Percentiles rank a stretch among this genome's conserved stretches.
These are phyloP conservation scores for Leccinum imitatum DNA, from an alignment of 768 basidiomycete genomes.

Conservation along the genomic window DNA sequence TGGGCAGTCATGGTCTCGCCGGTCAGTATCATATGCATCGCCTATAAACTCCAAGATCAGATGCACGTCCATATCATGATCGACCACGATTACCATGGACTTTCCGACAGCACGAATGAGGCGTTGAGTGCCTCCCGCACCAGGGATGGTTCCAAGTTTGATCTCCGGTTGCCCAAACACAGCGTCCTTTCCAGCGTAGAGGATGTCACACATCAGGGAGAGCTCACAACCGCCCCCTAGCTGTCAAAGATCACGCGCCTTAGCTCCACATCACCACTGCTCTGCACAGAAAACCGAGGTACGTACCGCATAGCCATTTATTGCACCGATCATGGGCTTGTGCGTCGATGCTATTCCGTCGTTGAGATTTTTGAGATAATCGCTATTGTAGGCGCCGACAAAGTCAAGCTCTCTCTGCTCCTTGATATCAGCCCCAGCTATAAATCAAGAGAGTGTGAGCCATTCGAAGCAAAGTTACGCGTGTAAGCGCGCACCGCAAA, in stretches of 20 bases:
- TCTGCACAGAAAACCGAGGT: too few relatives aligned
- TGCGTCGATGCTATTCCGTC: conserved; percentile 50
- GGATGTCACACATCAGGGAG: conserved; percentile 93
- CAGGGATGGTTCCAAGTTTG: conserved; percentile 91
- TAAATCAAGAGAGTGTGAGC: background rate
- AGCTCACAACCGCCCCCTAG: conserved; percentile 97
- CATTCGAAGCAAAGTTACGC: background rate
- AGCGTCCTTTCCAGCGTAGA: conserved; percentile 84
- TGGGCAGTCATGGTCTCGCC: conserved; percentile 45
- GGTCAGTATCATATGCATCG: conserved; percentile 58
- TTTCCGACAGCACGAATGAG: conserved; percentile 85
- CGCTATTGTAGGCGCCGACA: conserved; percentile 42
- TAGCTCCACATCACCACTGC: background rate
- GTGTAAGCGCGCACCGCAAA: conserved; percentile 33
- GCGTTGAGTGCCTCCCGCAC: conserved; percentile 91
- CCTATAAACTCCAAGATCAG: conserved; percentile 24
- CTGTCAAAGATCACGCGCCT: conserved; percentile 42
- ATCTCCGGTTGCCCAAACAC: conserved; percentile 96
- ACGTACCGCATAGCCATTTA: conserved; percentile 83
- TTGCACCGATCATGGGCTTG: conserved; percentile 93
- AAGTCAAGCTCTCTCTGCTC: conserved; percentile 90
- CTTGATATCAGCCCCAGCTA: conserved; percentile 95
- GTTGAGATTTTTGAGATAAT: conserved; percentile 47
- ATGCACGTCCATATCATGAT: background rate
- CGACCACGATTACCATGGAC: conserved; percentile 39